These are phyloP conservation scores for Vigna unguiculata DNA, from an alignment of 306 rosid species.

Conservation along the genomic window DNA sequence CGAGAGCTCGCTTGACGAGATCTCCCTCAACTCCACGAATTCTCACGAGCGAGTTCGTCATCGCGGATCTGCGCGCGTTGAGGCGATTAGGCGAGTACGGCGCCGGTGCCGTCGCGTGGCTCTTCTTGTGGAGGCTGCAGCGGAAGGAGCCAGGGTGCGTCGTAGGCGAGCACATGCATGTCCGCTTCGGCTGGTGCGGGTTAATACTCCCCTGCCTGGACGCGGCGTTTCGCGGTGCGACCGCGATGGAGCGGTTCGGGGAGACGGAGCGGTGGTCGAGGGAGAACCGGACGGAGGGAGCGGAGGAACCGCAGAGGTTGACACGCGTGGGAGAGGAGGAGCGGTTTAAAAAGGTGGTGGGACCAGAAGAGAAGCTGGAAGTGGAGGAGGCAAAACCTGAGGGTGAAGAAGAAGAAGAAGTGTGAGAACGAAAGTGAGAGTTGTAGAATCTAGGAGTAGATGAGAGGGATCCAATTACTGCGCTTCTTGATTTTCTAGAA, in stretches of 20 bases:
- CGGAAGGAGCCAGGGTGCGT: constrained; percentile 96
- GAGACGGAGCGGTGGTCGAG: constrained; percentile 82
- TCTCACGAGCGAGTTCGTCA: constrained; percentile 94
- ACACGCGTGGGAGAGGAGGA: constrained; percentile 77
- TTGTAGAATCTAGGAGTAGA: constrained; percentile 65
- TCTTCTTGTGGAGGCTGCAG: constrained; percentile 86
- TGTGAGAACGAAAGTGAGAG: constrained; percentile 30
- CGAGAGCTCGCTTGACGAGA: constrained; percentile 77
- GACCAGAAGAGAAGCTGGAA: constrained; percentile 71
- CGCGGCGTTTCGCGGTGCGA: constrained; percentile 50
- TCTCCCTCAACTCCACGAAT: constrained; percentile 97
- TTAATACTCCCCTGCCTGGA: constrained; percentile 45
- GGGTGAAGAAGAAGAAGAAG: constrained; percentile 45
- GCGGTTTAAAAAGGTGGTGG: constrained; percentile 63
- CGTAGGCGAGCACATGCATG: constrained; percentile 95
- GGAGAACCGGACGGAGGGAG: constrained; percentile 70
- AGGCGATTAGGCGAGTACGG: constrained; percentile 79
- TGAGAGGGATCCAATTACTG: constrained; percentile 61
- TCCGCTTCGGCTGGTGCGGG: constrained; percentile 63
- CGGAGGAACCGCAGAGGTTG: constrained; percentile 53
- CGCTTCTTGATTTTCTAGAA: constrained; percentile 70
- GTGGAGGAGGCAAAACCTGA: constrained; percentile 77
- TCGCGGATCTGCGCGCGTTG: constrained; percentile 95
- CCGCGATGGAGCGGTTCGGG: constrained; percentile 79
- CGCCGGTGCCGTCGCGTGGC: constrained; percentile 41